Evolutionary conservation across 2,329 filamentous ascomycete genomes (phyloP).

Genomic region (Pyrenochaeta sp.): DNA sequence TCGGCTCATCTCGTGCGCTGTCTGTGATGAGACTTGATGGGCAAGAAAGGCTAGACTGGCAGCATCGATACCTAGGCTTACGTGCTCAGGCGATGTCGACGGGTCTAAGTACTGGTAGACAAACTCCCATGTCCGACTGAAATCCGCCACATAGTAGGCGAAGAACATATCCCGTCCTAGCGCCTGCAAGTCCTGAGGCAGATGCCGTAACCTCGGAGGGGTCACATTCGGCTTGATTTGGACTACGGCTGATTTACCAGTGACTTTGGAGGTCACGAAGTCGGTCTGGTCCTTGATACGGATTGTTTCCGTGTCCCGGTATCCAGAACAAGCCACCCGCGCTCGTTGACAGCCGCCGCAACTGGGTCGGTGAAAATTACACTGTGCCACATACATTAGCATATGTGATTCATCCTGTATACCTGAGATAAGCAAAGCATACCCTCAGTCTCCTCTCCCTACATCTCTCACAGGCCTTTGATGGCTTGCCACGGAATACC

Average conservation of each 20-base stretch:
- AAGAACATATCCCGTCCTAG: slow-evolving; percentile 33
- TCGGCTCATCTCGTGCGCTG: slow-evolving; percentile 23
- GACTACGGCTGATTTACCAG: slow-evolving; percentile 2
- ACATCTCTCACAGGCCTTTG: slow-evolving; percentile 28
- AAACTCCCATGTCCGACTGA: slow-evolving; percentile 33
- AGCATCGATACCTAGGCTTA: slow-evolving; percentile 35
- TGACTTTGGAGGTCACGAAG: slow-evolving; percentile 20
- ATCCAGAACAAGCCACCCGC: slow-evolving; percentile 26
- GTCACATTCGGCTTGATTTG: not conserved
- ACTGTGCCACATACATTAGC: slow-evolving; percentile 20
- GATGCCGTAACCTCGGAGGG: slow-evolving; percentile 10
- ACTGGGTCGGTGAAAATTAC: slow-evolving; percentile 27
- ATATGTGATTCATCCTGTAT: not conserved
- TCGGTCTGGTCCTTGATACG: slow-evolving; percentile 35
- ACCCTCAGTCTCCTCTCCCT: slow-evolving; percentile 21
- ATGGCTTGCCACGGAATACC: slow-evolving; percentile 26
- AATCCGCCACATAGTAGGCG: slow-evolving; percentile 33
- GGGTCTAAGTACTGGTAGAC: slow-evolving; percentile 24
- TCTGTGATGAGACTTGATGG: slow-evolving; percentile 22
- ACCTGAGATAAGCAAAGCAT: slow-evolving; percentile 4
- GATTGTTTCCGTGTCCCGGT: slow-evolving; percentile 30
- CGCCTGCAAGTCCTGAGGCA: slow-evolving; percentile 24
- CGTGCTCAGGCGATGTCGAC: slow-evolving; percentile 21
- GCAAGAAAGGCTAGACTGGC: slow-evolving; percentile 37
- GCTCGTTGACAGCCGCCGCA: slow-evolving; percentile 33